phyloP scores from a whole-genome alignment of 2,329 filamentous ascomycete genomes.

The Fusarium avenaceum region DNA sequence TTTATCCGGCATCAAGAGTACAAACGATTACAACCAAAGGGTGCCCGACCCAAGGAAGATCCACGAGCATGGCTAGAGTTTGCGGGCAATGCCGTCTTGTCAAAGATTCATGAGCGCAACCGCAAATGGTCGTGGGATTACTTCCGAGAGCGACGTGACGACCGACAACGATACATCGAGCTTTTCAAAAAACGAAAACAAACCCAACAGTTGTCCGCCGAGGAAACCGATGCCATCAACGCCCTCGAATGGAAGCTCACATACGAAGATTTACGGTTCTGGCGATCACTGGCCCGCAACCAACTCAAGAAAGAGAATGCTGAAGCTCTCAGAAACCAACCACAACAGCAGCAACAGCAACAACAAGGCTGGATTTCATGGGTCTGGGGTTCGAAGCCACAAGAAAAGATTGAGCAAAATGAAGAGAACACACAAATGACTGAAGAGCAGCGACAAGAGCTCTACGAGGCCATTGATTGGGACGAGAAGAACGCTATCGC shows the following conservation, averaged over 20 bases:
- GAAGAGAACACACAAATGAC: conserved; percentile 88
- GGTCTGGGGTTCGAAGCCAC: conserved; percentile 87
- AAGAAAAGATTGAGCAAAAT: conserved; percentile 68
- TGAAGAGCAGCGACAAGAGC: conserved; percentile 93
- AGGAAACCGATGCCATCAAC: conserved; percentile 80
- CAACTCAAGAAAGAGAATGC: conserved; percentile 96
- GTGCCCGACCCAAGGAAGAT: conserved; percentile 84
- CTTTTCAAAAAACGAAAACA: conserved; percentile 95
- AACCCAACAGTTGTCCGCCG: conserved; percentile 75
- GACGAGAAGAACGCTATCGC: conserved; percentile 93
- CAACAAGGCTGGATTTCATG: conserved; percentile 92
- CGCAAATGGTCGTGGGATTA: conserved; percentile 96
- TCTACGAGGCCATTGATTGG: conserved; percentile 98
- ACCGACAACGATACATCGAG: conserved; percentile 88
- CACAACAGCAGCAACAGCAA: conserved; percentile 69
- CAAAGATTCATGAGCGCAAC: conserved; percentile 96
- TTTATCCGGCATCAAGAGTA: conserved; percentile 98
- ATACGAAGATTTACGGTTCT: conserved; percentile 97
- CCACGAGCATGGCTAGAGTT: conserved; percentile 93
- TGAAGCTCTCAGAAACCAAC: conserved; percentile 79
- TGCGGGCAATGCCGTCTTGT: conserved; percentile 87
- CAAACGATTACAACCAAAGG: conserved; percentile 90
- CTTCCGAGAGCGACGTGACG: conserved; percentile 91
- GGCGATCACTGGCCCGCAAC: conserved; percentile 93
- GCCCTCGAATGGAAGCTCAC: conserved; percentile 86